Evolutionary conservation across 2,329 filamentous ascomycete genomes (phyloP).

Genomic region (Aspergillus persii): DNA sequence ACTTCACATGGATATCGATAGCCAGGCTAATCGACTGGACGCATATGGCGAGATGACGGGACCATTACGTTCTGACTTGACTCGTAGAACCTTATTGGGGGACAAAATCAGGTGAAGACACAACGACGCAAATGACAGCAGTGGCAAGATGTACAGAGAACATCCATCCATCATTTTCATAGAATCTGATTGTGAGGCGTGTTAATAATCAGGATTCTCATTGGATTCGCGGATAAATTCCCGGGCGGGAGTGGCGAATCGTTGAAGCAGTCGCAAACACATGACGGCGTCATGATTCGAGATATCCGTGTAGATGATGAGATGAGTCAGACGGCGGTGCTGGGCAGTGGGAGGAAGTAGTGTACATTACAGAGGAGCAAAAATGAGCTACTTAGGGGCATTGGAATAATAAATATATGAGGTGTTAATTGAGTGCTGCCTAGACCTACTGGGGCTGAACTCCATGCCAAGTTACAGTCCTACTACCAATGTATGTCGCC

Average conservation of each 20-base stretch:
- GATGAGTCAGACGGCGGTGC: not conserved
- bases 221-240: too few species aligned
- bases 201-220: not conserved
- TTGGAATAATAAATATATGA: too few species aligned
- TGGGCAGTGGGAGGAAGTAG: not conserved
- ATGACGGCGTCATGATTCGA: not conserved
- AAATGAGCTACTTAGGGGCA: too few species aligned
- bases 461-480: too few species aligned
- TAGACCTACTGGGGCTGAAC: not conserved
- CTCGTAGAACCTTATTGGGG: not conserved
- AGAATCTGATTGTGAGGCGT: not conserved
- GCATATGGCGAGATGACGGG: not conserved
- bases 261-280: not conserved
- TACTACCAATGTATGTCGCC: not conserved
- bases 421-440: not conserved
- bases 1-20: not conserved
- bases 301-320: too few species aligned
- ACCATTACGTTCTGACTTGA: not conserved
- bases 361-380: not conserved
- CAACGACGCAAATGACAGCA: not conserved
- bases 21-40: not conserved
- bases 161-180: too few species aligned
- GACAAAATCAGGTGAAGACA: not conserved
- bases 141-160: not conserved
- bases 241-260: not conserved